Evolutionary conservation across 2,329 filamentous ascomycete genomes (phyloP), one percentile per base, ranked within the genome.

Genomic region (Aspergillus neoniger): DNA sequence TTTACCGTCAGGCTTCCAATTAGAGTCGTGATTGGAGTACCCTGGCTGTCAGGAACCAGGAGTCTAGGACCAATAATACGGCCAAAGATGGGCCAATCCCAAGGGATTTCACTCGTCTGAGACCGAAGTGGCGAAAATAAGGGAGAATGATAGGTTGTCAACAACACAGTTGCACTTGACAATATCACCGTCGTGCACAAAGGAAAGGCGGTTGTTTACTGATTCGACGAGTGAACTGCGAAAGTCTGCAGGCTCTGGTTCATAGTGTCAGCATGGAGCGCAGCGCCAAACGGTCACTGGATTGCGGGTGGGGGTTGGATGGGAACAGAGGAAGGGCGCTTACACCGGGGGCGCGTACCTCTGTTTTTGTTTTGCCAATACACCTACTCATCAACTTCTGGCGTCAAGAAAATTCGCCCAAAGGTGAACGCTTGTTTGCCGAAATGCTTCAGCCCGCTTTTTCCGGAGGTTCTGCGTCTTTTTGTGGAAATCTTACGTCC

Each of bases 241-340:
- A 69, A 64, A 64, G 69, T 71, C 76, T 78, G 74, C 76, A 77
- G 73, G 69, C 67, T 71, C 69, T 70, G 68, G 69, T 28, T 58
- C 62, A 69, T 76, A 70, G 72, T 74, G 76, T 80, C 74, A 80
- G 77, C 71, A 70, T 61, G 72, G 72, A 77, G 75, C 71, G 77
- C 78, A 80, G 73, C 69, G 64, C 58, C 63, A 62, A 66, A 64
- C 68, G 75, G 74, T 79, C 77, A 79, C 76, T 79, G 76, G 77
- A 73, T 72, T 70, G 50, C 28, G 59, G 62, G 63, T 66, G 67
- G 71, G 69, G 68, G 62, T 44, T 60, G 47, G 32, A 64, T 65
- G 63, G 58, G 56, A 64, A 66, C 57, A 57, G 51, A 62, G 53
- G 39, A 65, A 64, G 32, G 54, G 66, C 55, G 59, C 66, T 63